phyloP scores from a whole-genome alignment of 306 rosid species.

The Trifolium fragiferum region DNA sequence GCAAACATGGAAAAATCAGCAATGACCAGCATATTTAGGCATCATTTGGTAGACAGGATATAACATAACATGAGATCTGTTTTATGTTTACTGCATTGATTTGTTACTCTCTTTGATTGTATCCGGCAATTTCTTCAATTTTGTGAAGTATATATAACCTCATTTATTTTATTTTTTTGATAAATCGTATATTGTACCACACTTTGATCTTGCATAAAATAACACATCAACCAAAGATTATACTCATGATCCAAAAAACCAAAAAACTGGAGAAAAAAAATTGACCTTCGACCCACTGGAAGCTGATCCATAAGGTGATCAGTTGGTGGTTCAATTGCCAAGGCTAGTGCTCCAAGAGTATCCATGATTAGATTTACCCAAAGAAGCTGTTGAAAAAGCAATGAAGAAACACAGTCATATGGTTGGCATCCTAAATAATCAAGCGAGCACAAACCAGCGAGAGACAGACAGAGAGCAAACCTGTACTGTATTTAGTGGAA shows the following conservation, averaged over 20 bases:
- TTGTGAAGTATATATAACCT: no score
- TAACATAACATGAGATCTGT: no score
- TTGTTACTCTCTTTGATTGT: no score
- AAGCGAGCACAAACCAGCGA: conserved; percentile 26
- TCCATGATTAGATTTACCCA: conserved; percentile 99
- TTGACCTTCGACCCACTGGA: conserved; percentile 86
- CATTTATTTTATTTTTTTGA: no score
- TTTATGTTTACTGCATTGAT: no score
- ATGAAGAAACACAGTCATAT: conserved; percentile 27
- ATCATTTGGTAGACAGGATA: no score
- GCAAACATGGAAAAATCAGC: conserved; percentile 10
- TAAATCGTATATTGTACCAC: no score
- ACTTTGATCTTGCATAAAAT: no score
- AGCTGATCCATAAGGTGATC: conserved; percentile 81
- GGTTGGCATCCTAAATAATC: conserved; percentile 17
- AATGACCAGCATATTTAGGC: background rate
- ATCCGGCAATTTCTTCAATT: no score
- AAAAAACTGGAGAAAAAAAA: background rate
- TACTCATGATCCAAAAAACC: background rate
- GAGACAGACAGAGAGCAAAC: conserved; percentile 51
- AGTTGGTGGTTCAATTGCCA: conserved; percentile 98
- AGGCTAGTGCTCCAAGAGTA: conserved; percentile 94
- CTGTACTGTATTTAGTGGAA: conserved; percentile 98
- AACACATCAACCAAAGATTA: no score
- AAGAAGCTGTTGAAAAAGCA: conserved; percentile 70